Percentiles rank a stretch among this genome's conserved stretches.
Conservation (phyloP, 2,329 filamentous ascomycete species). For the Fusarium humuli region DNA sequence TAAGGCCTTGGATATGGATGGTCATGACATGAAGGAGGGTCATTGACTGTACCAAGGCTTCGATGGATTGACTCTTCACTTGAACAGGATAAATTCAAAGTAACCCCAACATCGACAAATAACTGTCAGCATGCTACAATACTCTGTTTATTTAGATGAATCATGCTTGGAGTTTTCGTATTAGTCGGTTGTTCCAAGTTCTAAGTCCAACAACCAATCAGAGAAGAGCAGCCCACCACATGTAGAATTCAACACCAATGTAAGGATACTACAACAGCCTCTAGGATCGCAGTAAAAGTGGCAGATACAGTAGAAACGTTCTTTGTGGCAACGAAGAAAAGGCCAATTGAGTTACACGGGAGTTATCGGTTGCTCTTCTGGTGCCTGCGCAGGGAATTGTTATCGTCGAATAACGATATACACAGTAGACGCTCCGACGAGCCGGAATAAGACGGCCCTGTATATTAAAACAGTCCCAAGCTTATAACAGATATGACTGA, state of each 20-base stretch:
- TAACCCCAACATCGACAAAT: accelerated
- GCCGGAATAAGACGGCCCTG: background rate
- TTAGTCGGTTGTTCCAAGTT: slow-evolving; percentile 27
- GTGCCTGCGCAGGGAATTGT: background rate
- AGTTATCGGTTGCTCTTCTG: slow-evolving; percentile 20
- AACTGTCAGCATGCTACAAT: background rate
- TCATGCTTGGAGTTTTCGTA: slow-evolving; percentile 27
- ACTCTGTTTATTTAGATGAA: slow-evolving; percentile 2
- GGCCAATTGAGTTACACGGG: slow-evolving; percentile 16
- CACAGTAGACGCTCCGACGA: background rate
- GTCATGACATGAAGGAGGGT: background rate
- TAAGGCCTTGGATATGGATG: background rate
- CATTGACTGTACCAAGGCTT: no score
- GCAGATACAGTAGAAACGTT: background rate
- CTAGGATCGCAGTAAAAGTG: slow-evolving; percentile 8
- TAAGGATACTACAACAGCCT: slow-evolving; percentile 28
- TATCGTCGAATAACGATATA: background rate
- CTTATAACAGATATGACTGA: background rate
- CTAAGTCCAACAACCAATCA: slow-evolving; percentile 38
- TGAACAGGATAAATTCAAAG: background rate
- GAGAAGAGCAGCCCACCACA: slow-evolving; percentile 38
- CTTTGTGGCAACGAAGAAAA: background rate
- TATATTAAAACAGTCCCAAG: background rate
- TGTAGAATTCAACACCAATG: slow-evolving; percentile 36
- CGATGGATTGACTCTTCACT: background rate